phyloP scores from a whole-genome alignment of 768 basidiomycete species.

The Cyclocybe aegerita region DNA sequence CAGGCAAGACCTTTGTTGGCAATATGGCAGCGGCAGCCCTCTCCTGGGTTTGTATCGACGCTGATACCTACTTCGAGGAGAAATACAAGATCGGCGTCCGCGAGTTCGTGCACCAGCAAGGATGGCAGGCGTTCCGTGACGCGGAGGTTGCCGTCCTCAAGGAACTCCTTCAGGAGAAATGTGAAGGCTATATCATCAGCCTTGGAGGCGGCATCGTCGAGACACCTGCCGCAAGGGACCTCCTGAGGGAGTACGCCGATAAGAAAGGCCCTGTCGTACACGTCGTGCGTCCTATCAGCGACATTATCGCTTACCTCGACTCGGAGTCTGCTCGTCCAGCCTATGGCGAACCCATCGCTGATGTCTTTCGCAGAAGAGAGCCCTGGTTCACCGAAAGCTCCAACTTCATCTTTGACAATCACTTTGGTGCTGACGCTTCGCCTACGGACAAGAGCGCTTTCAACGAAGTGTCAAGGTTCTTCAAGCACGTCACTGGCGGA shows the following conservation, averaged over 20 bases:
- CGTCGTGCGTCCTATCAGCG: conserved; percentile 75
- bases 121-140: conserved; percentile 88
- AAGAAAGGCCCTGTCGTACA: conserved; percentile 78
- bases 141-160: conserved; percentile 72
- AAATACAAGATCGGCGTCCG: conserved; percentile 62
- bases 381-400: conserved; percentile 87
- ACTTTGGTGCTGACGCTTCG: conserved; percentile 37
- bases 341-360: conserved; percentile 83
- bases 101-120: conserved; percentile 76
- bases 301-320: conserved; percentile 79
- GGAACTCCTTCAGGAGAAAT: conserved; percentile 60
- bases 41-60: conserved; percentile 75
- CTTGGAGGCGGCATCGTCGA: conserved; percentile 96
- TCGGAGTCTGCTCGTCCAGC: conserved; percentile 79
- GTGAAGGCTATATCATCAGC: conserved; percentile 73
- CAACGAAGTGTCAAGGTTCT: conserved; percentile 79
- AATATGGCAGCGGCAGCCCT: conserved; percentile 71
- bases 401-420: conserved; percentile 82
- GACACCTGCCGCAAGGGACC: conserved; percentile 67
- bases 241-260: conserved; percentile 65
- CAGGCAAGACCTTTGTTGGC: conserved; percentile 91
- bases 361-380: conserved; percentile 79
- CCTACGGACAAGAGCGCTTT: conserved; percentile 35
- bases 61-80: conserved; percentile 75
- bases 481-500: conserved; percentile 80